Conservation (phyloP, 2,329 filamentous ascomycete genomes). For the Xylariaceae sp. region DNA sequence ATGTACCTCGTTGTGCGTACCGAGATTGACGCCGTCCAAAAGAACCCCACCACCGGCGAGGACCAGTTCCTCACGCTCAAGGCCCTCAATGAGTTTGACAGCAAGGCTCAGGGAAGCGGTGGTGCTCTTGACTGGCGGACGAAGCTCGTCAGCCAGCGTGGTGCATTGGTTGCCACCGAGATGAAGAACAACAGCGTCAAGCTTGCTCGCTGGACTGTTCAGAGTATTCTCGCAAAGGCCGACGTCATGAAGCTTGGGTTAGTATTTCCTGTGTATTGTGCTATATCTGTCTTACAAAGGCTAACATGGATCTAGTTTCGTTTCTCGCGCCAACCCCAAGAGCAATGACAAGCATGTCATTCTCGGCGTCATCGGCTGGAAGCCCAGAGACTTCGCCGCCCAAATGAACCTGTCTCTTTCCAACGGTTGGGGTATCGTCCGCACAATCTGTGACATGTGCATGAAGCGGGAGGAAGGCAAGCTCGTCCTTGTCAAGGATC, state of each 20-base stretch:
- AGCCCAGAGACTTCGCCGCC: constrained; percentile 90
- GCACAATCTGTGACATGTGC: constrained; percentile 94
- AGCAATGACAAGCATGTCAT: constrained; percentile 90
- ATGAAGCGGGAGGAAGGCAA: constrained; percentile 73
- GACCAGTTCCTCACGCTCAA: constrained; percentile 90
- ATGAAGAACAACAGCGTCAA: constrained; percentile 99
- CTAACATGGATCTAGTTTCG: constrained; percentile 58
- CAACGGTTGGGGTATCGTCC: constrained; percentile 98
- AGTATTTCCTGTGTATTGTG: constrained; percentile 32
- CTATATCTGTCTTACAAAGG: neutral
- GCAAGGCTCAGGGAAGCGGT: constrained; percentile 91
- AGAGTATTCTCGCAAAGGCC: constrained; percentile 94
- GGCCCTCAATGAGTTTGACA: constrained; percentile 98
- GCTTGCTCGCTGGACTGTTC: constrained; percentile 93
- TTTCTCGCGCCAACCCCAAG: constrained; percentile 90
- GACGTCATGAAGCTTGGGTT: constrained; percentile 98
- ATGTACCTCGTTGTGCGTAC: constrained; percentile 90
- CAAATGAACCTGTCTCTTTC: constrained; percentile 98
- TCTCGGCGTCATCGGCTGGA: constrained; percentile 93
- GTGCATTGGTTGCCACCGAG: constrained; percentile 95
- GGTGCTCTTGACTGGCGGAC: constrained; percentile 94
- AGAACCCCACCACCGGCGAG: constrained; percentile 87
- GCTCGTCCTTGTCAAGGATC: constrained; percentile 81
- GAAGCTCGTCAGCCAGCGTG: constrained; percentile 89
- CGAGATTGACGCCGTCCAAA: constrained; percentile 90